Base-by-base conservation (phyloP, 768 basidiomycete species). In the Clitopilus hobsonii region DNA sequence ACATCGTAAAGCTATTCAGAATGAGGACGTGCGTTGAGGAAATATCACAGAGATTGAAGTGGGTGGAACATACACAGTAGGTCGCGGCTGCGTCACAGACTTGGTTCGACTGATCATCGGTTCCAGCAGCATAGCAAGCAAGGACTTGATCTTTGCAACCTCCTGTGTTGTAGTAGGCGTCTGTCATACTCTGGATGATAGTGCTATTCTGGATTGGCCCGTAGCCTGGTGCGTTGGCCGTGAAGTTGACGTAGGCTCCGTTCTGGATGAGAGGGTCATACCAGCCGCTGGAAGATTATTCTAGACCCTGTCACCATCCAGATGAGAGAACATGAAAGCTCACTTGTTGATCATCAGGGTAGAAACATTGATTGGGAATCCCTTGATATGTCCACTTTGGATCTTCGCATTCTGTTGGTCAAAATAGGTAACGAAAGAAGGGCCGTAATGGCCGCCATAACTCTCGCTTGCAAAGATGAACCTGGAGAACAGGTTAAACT, bases 361-460 rank as follows among this genome's bases (percentile, higher is more conserved):
- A 50, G 69, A 75, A 55, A 81, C 75, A 7, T 67, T 56, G 54
- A 82, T 66, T 22, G 63, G 65, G 49, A 76, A 74, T 0, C 73
- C 81, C 25, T 72, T 27, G n/a, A 80, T 52, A 0, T 53, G 53
- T 13, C 74, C 74, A 5, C 61, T 58, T 16, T 64, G 56, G 52
- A 82, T 80, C 51, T 69, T 63, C 0, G 63, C 66, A 29, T 80
- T 82, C 60, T 82, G 80, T 55, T 78, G 61, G 16, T 79, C 69
- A 60, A 82, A 81, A 60, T 72, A 80, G 6, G 76, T 75, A 51
- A 79, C 77, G 57, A 82, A 82, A 49, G 70, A 67, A 4, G 81
- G 80, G 0, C 75, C 81, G 59, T 79, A 82, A 56, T 82, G 80
- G 1, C 80, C 80, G 10, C 81, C 81, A 51, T 80, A 82, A 45